phyloP scores from a whole-genome alignment of 441 rosid genomes.

The Pelargonium cotyledonis region DNA sequence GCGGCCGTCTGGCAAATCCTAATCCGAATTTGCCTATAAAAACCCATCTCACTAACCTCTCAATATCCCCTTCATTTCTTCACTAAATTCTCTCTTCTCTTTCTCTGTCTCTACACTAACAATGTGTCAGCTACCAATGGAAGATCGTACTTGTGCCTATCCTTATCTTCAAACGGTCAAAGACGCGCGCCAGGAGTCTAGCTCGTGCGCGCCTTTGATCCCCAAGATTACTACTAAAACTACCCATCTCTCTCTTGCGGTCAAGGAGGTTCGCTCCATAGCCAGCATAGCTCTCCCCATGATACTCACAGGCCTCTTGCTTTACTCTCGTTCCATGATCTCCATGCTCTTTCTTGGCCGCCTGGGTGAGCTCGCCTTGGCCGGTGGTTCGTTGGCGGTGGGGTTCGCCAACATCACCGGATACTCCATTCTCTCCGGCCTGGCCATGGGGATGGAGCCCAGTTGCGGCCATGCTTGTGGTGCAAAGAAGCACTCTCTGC shows the following conservation, averaged over 20 bases:
- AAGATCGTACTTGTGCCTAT: too few relatives aligned
- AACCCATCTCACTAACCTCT: background rate
- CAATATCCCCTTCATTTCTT: background rate
- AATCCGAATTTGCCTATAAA: background rate
- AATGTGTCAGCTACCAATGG: slow-evolving; percentile 1
- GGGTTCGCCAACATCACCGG: slow-evolving; percentile 91
- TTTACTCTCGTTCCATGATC: slow-evolving; percentile 84
- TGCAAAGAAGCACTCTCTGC: slow-evolving; percentile 48
- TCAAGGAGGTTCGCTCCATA: slow-evolving; percentile 48
- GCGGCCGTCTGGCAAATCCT: background rate
- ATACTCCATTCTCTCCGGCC: slow-evolving; percentile 79
- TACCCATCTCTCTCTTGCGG: slow-evolving; percentile 25
- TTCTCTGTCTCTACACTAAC: background rate
- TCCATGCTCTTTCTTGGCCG: slow-evolving; percentile 73
- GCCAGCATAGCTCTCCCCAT: slow-evolving; percentile 58
- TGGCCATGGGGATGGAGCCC: slow-evolving; percentile 88
- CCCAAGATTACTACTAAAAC: background rate
- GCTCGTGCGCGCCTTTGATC: slow-evolving; percentile 23
- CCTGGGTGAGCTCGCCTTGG: slow-evolving; percentile 61
- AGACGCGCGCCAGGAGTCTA: too few relatives aligned
- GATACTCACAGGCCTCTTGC: slow-evolving; percentile 64
- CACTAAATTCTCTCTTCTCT: background rate
- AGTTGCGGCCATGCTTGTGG: slow-evolving; percentile 89
- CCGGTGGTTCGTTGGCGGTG: slow-evolving; percentile 80
- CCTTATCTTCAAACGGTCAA: too few relatives aligned